A percentile compares a stretch with the other conserved stretches of the same genome.
These are phyloP conservation scores for Pythium insidiosum DNA, from an alignment of 352 stramenopile species.

Conservation along the genomic window DNA sequence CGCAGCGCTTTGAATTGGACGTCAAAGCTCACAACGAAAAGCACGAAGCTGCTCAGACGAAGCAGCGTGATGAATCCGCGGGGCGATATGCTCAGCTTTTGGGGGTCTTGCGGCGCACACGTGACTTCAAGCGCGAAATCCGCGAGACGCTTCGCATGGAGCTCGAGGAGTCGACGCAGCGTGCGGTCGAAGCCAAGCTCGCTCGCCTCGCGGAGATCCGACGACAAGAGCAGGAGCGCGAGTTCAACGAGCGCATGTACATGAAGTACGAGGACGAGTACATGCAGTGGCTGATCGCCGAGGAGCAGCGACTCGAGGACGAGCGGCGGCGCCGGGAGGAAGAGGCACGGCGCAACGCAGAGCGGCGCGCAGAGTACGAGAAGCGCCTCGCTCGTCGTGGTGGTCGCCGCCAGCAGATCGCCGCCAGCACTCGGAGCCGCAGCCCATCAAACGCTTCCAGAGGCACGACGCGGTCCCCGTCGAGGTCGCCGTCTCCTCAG, in stretches of 20 bases:
- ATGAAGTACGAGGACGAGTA: constrained; percentile 74
- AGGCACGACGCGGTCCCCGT: no score
- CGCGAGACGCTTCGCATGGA: constrained; percentile 51
- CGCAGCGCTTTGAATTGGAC: constrained; percentile 36
- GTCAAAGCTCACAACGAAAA: no score
- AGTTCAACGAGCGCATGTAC: constrained; percentile 40
- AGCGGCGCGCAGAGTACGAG: constrained; percentile 44
- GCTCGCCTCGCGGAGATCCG: constrained; percentile 24
- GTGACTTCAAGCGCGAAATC: constrained; percentile 55
- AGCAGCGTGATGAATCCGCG: constrained; percentile 11
- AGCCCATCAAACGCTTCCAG: no score
- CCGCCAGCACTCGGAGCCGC: no score
- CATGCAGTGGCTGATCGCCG: constrained; percentile 42
- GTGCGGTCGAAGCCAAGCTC: constrained; percentile 36
- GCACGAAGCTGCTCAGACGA: constrained; percentile 6
- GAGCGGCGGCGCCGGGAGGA: constrained; percentile 31
- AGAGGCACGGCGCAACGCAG: constrained; percentile 23
- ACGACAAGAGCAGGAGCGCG: constrained; percentile 26
- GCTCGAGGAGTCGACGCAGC: constrained; percentile 49
- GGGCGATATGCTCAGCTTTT: constrained; percentile 10
- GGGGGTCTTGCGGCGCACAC: constrained; percentile 20
- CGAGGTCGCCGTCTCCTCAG: no score
- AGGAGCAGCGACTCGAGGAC: constrained; percentile 34
- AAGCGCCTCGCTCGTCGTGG: constrained; percentile 46
- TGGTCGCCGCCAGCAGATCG: constrained; percentile 34